Base-by-base conservation (phyloP, 805 yeast genomes). In the Wickerhamiella dianesei region DNA sequence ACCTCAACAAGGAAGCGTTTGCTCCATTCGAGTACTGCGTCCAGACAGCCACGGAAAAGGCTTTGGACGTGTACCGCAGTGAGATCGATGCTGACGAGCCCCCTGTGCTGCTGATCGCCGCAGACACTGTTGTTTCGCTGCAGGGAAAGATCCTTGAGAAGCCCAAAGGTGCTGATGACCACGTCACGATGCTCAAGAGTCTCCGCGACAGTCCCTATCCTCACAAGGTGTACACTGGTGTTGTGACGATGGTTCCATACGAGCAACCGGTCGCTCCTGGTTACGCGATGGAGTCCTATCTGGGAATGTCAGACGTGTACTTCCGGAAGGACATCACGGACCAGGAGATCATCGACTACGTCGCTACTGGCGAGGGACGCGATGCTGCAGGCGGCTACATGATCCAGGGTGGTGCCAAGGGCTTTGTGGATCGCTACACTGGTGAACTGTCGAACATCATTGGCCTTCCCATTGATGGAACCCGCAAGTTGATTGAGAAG, bases 351-450 rank as follows among this genome's bases (percentile, higher is more conserved):
- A 58, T 72, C 21, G 66, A 69, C 14, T 89, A 89, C 61, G 80
- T 82, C 9, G 71, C 70, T 2, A 65, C 79, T 2, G 80, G 73
- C 19, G 96, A 89, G 60, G 97, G 92, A 1, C 47, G 70, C 5
- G 72, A 73, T 43, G 96, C 84, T 1, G 95, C 97, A 2, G 98
- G 96, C 4, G 98, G 98, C 0, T 88, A 84, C 65, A 79, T 78
- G 55, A 79, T 82, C 49, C 97, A 89, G 63, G 83, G 80, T 0
- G 59, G 61, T 8, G 77, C 82, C 1, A 57, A 60, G 35, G 58
- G 79, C 35, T 64, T 89, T 52, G 75, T 92, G 53, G 63, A 69
- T 18, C 63, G 65, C 14, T 72, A 87, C 12, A 69, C 70, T 1
- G 98, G 98, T 0, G 97, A 89, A 60, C 84, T 75, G 58, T 77